These are phyloP conservation scores for Leccinum subgranulosum DNA, from an alignment of 768 basidiomycete species.

Conservation along the genomic window DNA sequence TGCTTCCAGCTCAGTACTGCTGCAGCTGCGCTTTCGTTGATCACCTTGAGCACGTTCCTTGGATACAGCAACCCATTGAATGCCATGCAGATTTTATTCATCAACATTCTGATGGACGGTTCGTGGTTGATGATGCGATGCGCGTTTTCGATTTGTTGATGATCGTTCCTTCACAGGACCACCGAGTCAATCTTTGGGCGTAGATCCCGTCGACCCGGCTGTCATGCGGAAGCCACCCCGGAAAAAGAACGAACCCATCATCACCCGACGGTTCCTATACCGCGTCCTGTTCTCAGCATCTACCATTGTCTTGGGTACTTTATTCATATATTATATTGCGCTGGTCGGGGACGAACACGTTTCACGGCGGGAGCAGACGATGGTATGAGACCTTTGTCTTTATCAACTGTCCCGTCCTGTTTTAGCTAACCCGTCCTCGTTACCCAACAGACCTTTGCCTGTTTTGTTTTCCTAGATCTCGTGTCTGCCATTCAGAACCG, in stretches of 20 bases:
- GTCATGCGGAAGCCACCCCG: conserved; percentile 94
- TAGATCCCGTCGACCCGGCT: conserved; percentile 91
- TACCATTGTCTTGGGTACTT: conserved; percentile 84
- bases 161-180: conserved; percentile 53
- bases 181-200: conserved; percentile 92
- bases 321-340: conserved; percentile 84
- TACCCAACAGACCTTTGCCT: conserved; percentile 75
- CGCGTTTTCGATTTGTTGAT: not conserved
- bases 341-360: conserved; percentile 73
- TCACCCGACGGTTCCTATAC: conserved; percentile 66
- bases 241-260: conserved; percentile 86
- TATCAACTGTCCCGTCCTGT: not conserved
- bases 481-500: conserved; percentile 94
- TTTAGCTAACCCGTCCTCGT: not conserved
- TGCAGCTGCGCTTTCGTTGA: conserved; percentile 92
- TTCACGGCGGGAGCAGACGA: conserved; percentile 89
- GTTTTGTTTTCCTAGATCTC: conserved; percentile 95
- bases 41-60: conserved; percentile 90
- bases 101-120: conserved; percentile 99
- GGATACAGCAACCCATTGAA: conserved; percentile 90
- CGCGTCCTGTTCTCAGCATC: conserved; percentile 92
- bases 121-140: conserved; percentile 15
- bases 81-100: conserved; percentile 99
- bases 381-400: conserved; percentile 55
- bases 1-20: conserved; percentile 97